Percentiles rank a stretch among this genome's conserved stretches.
Conservation (phyloP, 495 filamentous ascomycete genomes). For the Chaetomium tenue region DNA sequence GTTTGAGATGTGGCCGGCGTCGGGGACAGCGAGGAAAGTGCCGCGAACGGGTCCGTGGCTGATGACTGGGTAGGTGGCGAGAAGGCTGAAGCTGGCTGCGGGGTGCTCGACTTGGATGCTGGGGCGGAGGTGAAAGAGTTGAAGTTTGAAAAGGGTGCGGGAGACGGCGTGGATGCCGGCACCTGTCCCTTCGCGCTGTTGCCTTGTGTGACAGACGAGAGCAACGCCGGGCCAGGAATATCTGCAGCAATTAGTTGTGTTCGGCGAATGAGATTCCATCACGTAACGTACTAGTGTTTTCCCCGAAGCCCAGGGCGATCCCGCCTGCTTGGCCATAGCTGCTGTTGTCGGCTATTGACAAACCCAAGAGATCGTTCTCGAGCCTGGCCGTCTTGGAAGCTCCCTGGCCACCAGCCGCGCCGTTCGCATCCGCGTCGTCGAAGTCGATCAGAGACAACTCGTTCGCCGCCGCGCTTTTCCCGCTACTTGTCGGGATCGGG, state of each 20-base stretch:
- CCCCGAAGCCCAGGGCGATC: constrained; percentile 81
- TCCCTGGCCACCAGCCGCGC: constrained; percentile 38
- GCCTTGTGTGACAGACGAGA: constrained; percentile 61
- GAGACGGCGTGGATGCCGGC: constrained; percentile 41
- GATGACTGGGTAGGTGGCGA: constrained; percentile 42
- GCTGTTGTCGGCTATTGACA: constrained; percentile 49
- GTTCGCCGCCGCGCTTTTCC: constrained; percentile 71
- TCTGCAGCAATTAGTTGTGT: constrained; percentile 38
- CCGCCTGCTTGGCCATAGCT: constrained; percentile 70
- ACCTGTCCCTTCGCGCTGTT: constrained; percentile 50
- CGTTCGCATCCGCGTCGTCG: constrained; percentile 63
- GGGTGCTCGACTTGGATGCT: constrained; percentile 46
- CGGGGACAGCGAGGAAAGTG: constrained; percentile 55
- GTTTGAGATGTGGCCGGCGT: constrained; percentile 39
- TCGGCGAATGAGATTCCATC: background rate
- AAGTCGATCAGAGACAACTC: constrained; percentile 95
- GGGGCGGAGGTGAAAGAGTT: constrained; percentile 50
- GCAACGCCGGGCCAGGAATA: constrained; percentile 61
- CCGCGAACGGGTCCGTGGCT: constrained; percentile 65
- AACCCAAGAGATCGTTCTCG: constrained; percentile 55
- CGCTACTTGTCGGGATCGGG: constrained; percentile 60
- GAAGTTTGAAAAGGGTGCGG: constrained; percentile 60
- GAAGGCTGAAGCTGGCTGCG: constrained; percentile 50
- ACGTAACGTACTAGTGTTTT: constrained; percentile 56
- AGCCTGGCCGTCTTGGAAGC: constrained; percentile 36